These are phyloP conservation scores for Akanthomyces muscarius DNA, from an alignment of 2,329 filamentous ascomycete genomes.

Conservation along the genomic window DNA sequence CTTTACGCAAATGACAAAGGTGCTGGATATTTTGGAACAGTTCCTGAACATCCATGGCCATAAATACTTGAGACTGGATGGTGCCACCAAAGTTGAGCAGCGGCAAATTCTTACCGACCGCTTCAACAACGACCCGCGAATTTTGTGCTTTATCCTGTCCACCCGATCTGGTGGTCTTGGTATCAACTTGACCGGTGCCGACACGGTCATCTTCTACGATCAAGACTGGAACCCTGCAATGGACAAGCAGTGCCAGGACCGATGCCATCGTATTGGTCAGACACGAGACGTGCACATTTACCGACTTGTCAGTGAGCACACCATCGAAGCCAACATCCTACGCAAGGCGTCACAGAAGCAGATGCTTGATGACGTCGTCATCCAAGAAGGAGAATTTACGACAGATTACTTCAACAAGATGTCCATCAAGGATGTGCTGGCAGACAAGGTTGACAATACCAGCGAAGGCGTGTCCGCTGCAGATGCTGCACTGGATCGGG, in stretches of 20 bases:
- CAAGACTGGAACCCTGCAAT: slow-evolving; percentile 99
- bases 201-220: slow-evolving; percentile 98
- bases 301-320: slow-evolving; percentile 86
- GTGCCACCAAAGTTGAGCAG: slow-evolving; percentile 93
- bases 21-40: slow-evolving; percentile 93
- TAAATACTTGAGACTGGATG: slow-evolving; percentile 92
- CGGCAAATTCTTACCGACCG: slow-evolving; percentile 92
- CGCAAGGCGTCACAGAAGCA: slow-evolving; percentile 97
- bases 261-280: slow-evolving; percentile 94
- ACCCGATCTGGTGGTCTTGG: slow-evolving; percentile 91
- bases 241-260: slow-evolving; percentile 98
- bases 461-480: slow-evolving; percentile 62
- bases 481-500: slow-evolving; percentile 78
- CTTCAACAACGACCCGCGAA: slow-evolving; percentile 92
- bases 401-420: slow-evolving; percentile 91
- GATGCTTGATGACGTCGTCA: slow-evolving; percentile 95
- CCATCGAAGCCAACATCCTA: slow-evolving; percentile 96
- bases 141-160: slow-evolving; percentile 91
- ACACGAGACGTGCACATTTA: slow-evolving; percentile 98
- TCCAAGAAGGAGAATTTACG: slow-evolving; percentile 96
- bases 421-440: slow-evolving; percentile 66
- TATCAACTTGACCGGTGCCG: slow-evolving; percentile 93
- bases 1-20: slow-evolving; percentile 99
- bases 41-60: slow-evolving; percentile 98
- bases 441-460: slow-evolving; percentile 50